These are phyloP conservation scores for Gyromitra esculenta DNA, from an alignment of 2,329 filamentous ascomycete genomes.

Conservation along the genomic window DNA sequence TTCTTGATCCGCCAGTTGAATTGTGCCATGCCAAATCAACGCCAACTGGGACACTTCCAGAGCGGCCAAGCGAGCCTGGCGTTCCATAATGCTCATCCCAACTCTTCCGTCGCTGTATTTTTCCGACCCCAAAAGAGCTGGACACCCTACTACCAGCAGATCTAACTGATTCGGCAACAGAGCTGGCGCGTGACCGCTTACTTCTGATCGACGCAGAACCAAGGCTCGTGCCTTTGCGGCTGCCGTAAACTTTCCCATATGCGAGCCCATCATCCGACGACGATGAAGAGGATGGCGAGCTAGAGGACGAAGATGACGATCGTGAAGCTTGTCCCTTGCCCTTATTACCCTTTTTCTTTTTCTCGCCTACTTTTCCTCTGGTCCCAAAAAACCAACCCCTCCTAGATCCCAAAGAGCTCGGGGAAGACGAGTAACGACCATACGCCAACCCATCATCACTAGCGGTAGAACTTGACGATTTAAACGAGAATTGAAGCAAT, in stretches of 20 bases:
- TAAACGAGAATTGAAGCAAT: conserved; percentile 35
- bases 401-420: conserved; percentile 32
- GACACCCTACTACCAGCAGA: conserved; percentile 36
- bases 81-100: conserved; percentile 49
- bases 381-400: conserved; percentile 33
- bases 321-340: conserved; percentile 1
- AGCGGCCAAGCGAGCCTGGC: conserved; percentile 8
- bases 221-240: conserved; percentile 19
- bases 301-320: conserved; percentile 1
- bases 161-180: conserved; percentile 43
- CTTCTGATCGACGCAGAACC: conserved; percentile 36
- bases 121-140: conserved; percentile 35
- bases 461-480: conserved; percentile 16
- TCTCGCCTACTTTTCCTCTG: not conserved
- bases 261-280: conserved; percentile 25
- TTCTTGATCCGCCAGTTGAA: conserved; percentile 13
- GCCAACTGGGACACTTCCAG: conserved; percentile 32
- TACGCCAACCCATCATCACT: conserved; percentile 48
- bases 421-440: conserved; percentile 41
- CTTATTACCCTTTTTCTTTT: not conserved
- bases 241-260: conserved; percentile 28
- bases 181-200: conserved; percentile 41
- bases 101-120: conserved; percentile 35
- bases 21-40: not conserved
- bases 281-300: conserved; percentile 5